Conservation (phyloP, 2,329 filamentous ascomycete species). For the Gaeumannomyces tritici region DNA sequence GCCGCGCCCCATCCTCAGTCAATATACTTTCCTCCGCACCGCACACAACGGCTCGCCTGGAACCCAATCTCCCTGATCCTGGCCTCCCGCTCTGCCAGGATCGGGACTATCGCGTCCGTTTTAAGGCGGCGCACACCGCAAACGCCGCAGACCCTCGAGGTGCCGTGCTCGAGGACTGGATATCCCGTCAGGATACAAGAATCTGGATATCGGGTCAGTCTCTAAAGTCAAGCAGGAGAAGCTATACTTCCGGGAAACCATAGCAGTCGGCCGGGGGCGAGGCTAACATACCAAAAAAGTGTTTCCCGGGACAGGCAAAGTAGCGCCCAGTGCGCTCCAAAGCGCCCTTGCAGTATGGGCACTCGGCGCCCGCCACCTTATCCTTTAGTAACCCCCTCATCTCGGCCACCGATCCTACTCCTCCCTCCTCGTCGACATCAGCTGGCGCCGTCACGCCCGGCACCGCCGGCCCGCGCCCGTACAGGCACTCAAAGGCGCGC, state of each 20-base stretch:
- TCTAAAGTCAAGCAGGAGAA: not conserved
- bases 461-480: conserved; percentile 38
- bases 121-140: conserved; percentile 42
- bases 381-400: conserved; percentile 6
- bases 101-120: conserved; percentile 26
- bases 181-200: conserved; percentile 44
- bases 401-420: not conserved
- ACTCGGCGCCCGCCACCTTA: conserved; percentile 21
- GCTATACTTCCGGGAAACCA: no score
- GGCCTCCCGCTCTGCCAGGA: conserved; percentile 13
- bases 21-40: conserved; percentile 26
- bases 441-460: conserved; percentile 24
- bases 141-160: conserved; percentile 44
- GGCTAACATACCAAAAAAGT: conserved; percentile 23
- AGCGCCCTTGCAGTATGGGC: conserved; percentile 35
- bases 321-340: conserved; percentile 2
- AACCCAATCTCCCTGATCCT: conserved; percentile 10
- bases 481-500: conserved; percentile 48
- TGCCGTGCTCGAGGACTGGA: conserved; percentile 42
- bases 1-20: conserved; percentile 10
- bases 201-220: conserved; percentile 19
- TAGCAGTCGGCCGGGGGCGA: no score
- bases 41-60: conserved; percentile 17
- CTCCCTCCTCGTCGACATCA: conserved; percentile 6
- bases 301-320: conserved; percentile 20